phyloP scores from a whole-genome alignment of 2,329 filamentous ascomycete genomes.

The Paecilomyces formosus region DNA sequence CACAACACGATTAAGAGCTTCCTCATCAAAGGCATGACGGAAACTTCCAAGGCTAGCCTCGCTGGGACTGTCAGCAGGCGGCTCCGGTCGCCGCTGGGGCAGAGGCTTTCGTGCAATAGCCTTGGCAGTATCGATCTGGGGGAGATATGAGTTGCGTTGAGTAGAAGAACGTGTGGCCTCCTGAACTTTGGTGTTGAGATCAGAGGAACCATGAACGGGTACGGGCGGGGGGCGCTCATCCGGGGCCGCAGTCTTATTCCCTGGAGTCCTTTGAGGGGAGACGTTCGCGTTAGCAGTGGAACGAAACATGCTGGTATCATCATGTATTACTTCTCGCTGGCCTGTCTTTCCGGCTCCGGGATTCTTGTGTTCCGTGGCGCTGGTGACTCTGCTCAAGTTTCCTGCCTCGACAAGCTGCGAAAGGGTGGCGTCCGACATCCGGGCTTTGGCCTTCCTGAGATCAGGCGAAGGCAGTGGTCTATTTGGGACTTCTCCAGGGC shows the following conservation, averaged over 20 bases:
- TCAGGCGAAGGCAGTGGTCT: conserved; percentile 69
- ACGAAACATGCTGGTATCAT: conserved; percentile 22
- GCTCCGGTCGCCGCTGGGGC: conserved; percentile 26
- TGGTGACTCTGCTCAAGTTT: conserved; percentile 38
- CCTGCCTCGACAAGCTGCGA: conserved; percentile 69
- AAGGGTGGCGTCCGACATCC: conserved; percentile 75
- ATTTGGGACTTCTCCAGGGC: conserved; percentile 60
- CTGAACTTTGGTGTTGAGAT: neutral
- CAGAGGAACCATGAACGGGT: conserved; percentile 3
- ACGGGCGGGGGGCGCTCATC: conserved; percentile 4
- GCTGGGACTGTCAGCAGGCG: conserved; percentile 8
- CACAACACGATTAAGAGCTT: conserved; percentile 44
- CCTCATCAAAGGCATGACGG: conserved; percentile 38
- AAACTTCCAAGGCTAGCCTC: conserved; percentile 35
- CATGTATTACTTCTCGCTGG: conserved; percentile 33
- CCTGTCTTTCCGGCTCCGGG: conserved; percentile 31
- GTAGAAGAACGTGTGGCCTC: neutral
- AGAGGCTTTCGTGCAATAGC: conserved; percentile 48
- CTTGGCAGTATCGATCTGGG: conserved; percentile 34
- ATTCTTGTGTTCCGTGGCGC: conserved; percentile 30
- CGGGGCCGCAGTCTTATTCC: conserved; percentile 3
- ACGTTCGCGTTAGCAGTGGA: conserved; percentile 22
- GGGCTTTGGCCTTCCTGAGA: conserved; percentile 70
- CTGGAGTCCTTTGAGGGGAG: conserved; percentile 4
- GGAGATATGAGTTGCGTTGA: conserved; percentile 2